Base-by-base conservation (phyloP, 139 green algal species). In the Chlorella sp. region DNA sequence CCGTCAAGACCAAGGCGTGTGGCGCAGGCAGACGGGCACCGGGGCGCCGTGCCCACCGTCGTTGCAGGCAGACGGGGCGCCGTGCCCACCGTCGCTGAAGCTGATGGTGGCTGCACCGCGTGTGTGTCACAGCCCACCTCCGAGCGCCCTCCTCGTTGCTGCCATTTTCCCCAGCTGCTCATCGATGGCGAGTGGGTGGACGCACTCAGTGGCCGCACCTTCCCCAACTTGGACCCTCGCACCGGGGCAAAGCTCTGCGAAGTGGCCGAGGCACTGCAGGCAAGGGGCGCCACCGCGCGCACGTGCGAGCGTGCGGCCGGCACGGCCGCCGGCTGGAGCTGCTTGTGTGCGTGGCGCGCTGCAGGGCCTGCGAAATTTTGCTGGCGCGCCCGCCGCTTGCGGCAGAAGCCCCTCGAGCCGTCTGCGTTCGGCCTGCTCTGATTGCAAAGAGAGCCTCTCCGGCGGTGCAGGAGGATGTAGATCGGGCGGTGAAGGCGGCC, bases 121-220 rank as follows among this genome's bases (percentile, higher is more conserved):
- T 40, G 42, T 46, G 14, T 25, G 35, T 9, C 4, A 8, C 17
- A 23, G 29, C 25, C 25, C 40, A 17, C 64, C 23, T 23, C 9
- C 42, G 38, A 40, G 42, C 25, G 3, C 64, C 46, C 17, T 42
- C 60, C 60, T 40, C 15, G 27, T 33, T 65, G 27, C 58, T 19
- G 58, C 58, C 58, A 31, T 33, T 65, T 65, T 12, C 48, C 46
- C 42, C 82, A 93, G 83, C 74, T 93, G 64, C 73, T 94, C 46
- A 91, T 94, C 45, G 73, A 83, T 45, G 87, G 85, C 55, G 67
- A 91, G 38, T 93, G 87, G 71, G 79, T 90, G 27, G 81, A 89
- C 29, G 58, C 84, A 0, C 62, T 60, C 23, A 73, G 64, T 0
- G 86, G 89, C 62, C 79, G 83, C 72, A 71, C 73, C 14, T 64